phyloP scores from a whole-genome alignment of 805 yeast species.

The Schizosaccharomyces cryophilus region DNA sequence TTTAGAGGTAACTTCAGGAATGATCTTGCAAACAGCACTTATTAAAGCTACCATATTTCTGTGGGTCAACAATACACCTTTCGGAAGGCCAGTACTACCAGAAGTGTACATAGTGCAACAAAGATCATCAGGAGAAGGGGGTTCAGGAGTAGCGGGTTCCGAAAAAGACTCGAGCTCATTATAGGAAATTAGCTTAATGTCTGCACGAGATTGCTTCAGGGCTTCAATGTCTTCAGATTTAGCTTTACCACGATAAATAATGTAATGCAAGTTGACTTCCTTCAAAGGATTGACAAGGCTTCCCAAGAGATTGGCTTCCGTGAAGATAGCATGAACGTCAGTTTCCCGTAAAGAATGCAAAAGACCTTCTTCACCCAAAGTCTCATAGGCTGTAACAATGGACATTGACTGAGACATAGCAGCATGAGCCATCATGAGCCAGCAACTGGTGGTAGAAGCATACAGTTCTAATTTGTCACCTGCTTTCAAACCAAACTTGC shows the following conservation, averaged over 20 bases:
- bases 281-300: slow-evolving; percentile 50
- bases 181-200: slow-evolving; percentile 37
- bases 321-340: slow-evolving; percentile 50
- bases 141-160: slow-evolving; percentile 32
- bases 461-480: slow-evolving; percentile 48
- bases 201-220: slow-evolving; percentile 48
- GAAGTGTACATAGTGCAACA: slow-evolving; percentile 73
- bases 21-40: slow-evolving; percentile 43
- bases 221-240: slow-evolving; percentile 29
- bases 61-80: slow-evolving; percentile 54
- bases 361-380: slow-evolving; percentile 57
- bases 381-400: slow-evolving; percentile 86
- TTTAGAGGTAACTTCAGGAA: slow-evolving; percentile 27
- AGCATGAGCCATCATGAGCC: slow-evolving; percentile 76
- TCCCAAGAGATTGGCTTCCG: slow-evolving; percentile 51
- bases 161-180: slow-evolving; percentile 28
- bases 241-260: slow-evolving; percentile 38
- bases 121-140: slow-evolving; percentile 33
- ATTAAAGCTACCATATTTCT: slow-evolving; percentile 56
- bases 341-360: slow-evolving; percentile 71
- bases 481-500: slow-evolving; percentile 46
- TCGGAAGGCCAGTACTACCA: slow-evolving; percentile 67
- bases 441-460: slow-evolving; percentile 23
- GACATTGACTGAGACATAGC: slow-evolving; percentile 59
- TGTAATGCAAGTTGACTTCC: slow-evolving; percentile 34